Evolutionary conservation across 1,284 basidiomycete species (phyloP).

Genomic region (Inonotus hispidus): DNA sequence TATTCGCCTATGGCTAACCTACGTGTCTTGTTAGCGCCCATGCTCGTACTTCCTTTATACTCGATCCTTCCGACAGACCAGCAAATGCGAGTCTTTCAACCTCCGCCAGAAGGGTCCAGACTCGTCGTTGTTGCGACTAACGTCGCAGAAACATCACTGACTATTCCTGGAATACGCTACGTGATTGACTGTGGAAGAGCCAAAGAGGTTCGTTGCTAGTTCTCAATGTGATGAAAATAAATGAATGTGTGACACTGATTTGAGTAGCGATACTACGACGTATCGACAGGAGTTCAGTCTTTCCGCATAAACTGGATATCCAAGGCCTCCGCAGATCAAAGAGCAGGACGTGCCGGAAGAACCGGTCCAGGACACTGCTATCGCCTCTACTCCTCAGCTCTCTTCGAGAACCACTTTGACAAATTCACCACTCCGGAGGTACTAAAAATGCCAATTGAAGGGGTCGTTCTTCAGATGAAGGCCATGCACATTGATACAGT

Average conservation of each 20-base stretch:
- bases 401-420: conserved; percentile 92
- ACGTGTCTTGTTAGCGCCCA: conserved; percentile 40
- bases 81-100: conserved; percentile 70
- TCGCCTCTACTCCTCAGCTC: conserved; percentile 64
- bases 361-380: conserved; percentile 80
- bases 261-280: conserved; percentile 50
- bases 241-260: background rate
- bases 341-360: conserved; percentile 71
- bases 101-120: conserved; percentile 56
- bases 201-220: conserved; percentile 62
- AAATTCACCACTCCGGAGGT: conserved; percentile 90
- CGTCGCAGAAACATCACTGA: conserved; percentile 76
- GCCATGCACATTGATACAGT: conserved; percentile 98
- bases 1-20: background rate
- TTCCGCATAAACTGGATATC: conserved; percentile 74
- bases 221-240: background rate
- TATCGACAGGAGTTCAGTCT: conserved; percentile 57
- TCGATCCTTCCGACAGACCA: conserved; percentile 68
- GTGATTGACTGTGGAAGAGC: conserved; percentile 74
- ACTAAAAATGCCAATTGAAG: conserved; percentile 93
- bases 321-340: conserved; percentile 70
- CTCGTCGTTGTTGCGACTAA: conserved; percentile 75
- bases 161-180: conserved; percentile 73
- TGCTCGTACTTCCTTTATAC: conserved; percentile 73
- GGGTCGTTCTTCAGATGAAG: conserved; percentile 98